Percentiles rank a stretch among this genome's conserved stretches.
Conservation (phyloP, 495 filamentous ascomycete species). For the Tricharina praecox region DNA sequence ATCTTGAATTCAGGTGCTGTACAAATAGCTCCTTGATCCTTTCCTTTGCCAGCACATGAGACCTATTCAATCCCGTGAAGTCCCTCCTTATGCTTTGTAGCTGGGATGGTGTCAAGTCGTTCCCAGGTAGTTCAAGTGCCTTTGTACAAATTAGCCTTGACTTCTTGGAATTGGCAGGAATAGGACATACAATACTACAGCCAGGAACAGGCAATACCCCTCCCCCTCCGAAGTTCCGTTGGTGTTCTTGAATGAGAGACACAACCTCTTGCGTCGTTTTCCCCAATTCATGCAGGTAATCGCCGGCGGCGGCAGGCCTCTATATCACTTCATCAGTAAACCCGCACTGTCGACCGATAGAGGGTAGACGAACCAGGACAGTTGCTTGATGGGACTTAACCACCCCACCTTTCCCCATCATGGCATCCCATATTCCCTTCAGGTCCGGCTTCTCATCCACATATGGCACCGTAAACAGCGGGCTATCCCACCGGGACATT, state of each 20-base stretch:
- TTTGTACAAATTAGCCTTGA: constrained; percentile 28
- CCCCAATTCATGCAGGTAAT: constrained; percentile 75
- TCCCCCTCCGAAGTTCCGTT: constrained; percentile 37
- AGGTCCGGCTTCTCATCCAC: constrained; percentile 48
- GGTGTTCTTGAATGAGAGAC: constrained; percentile 48
- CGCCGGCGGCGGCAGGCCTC: constrained; percentile 48
- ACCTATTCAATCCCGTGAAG: constrained; percentile 65
- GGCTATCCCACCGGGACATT: constrained; percentile 88
- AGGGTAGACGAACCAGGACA: constrained; percentile 42
- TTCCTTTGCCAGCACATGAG: constrained; percentile 36
- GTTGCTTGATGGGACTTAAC: constrained; percentile 71
- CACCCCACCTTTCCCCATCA: constrained; percentile 44
- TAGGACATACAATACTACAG: constrained; percentile 29
- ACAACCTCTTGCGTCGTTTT: constrained; percentile 70
- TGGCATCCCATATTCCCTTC: constrained; percentile 57
- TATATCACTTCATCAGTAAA: too few relatives aligned
- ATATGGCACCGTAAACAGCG: constrained; percentile 76
- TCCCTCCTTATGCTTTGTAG: constrained; percentile 71
- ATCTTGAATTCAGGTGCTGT: constrained; percentile 47
- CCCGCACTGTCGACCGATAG: too few relatives aligned
- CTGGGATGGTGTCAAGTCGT: constrained; percentile 49
- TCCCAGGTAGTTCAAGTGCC: constrained; percentile 40
- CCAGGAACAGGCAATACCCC: constrained; percentile 32
- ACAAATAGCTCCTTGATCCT: constrained; percentile 54
- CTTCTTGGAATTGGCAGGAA: constrained; percentile 24